Evolutionary conservation across 2,329 filamentous ascomycete genomes (phyloP).

Genomic region (Botrytis sinoallii): DNA sequence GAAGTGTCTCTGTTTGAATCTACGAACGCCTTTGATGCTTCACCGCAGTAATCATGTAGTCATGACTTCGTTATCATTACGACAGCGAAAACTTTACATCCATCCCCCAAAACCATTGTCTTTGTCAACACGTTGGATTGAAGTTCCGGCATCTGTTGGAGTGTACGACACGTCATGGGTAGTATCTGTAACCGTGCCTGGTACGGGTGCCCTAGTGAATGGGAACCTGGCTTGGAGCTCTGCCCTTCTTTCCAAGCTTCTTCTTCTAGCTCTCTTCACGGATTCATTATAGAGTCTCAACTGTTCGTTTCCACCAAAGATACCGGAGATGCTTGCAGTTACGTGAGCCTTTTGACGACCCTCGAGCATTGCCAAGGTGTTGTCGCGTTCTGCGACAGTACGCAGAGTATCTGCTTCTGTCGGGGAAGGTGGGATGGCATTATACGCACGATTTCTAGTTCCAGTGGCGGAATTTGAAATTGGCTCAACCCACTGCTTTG

Average conservation of each 20-base stretch:
- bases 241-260: background rate
- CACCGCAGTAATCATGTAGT: background rate
- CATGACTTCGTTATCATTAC: background rate
- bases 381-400: slow-evolving; percentile 9
- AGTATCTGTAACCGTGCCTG: background rate
- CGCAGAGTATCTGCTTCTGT: background rate
- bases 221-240: background rate
- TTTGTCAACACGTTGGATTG: background rate
- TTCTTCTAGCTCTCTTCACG: background rate
- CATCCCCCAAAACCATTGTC: background rate
- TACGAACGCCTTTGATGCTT: background rate
- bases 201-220: background rate
- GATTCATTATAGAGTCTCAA: background rate
- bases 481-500: background rate
- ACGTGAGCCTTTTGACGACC: background rate
- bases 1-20: background rate
- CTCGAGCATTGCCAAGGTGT: background rate
- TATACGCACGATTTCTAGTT: background rate
- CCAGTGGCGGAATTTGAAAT: background rate
- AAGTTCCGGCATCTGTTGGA: background rate
- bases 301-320: background rate
- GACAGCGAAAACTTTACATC: background rate
- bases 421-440: background rate
- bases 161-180: background rate
- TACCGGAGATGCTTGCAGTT: background rate